Conservation (phyloP, 176 grass and related monocot species). For the Elymus sibiricus region DNA sequence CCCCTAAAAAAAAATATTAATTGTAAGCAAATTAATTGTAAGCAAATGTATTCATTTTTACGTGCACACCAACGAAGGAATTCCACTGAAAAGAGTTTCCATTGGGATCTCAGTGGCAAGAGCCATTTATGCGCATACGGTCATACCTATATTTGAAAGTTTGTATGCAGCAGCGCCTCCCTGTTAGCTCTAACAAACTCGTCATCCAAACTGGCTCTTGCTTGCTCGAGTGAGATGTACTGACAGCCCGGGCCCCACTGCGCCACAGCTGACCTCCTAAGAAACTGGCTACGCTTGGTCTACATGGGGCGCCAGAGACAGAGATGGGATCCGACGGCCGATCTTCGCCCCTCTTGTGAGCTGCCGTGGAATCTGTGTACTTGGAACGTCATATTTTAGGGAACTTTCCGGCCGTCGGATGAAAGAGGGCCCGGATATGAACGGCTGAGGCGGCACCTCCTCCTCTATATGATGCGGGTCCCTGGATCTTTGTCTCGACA, state of each 20-base stretch:
- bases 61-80: background rate
- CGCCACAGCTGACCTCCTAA: background rate
- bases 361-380: background rate
- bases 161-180: background rate
- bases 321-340: background rate
- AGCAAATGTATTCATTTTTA: too few relatives aligned
- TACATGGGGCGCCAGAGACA: background rate
- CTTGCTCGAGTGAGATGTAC: background rate
- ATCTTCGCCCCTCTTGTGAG: background rate
- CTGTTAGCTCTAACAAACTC: slow-evolving; percentile 2
- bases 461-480: slow-evolving; percentile 11
- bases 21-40: too few relatives aligned
- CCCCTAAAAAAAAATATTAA: too few relatives aligned
- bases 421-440: background rate
- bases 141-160: too few relatives aligned
- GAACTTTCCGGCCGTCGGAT: background rate
- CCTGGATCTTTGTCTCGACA: background rate
- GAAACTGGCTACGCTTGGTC: background rate
- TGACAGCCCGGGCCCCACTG: background rate
- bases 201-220: background rate
- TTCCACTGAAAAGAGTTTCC: background rate
- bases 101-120: too few relatives aligned
- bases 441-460: background rate
- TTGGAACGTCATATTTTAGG: background rate
- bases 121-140: too few relatives aligned